phyloP scores from a whole-genome alignment of 805 yeast species.

The Candida namnaoensis region DNA sequence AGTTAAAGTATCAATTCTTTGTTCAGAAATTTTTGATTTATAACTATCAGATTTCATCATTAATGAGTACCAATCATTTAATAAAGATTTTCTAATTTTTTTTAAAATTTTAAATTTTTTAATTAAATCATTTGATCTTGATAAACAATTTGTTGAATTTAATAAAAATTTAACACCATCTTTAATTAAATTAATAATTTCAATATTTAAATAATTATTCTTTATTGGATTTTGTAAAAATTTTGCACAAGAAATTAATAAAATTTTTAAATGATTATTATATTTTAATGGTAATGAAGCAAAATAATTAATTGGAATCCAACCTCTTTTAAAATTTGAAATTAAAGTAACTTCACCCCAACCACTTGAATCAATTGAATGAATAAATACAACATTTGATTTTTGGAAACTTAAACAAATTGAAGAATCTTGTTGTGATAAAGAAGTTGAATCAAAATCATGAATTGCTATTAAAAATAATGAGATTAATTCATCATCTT shows the following conservation, averaged over 20 bases:
- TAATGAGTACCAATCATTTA: conserved; percentile 76
- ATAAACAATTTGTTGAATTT: conserved; percentile 64
- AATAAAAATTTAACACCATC: conserved; percentile 64
- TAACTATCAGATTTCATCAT: conserved; percentile 72
- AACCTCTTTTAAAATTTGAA: conserved; percentile 57
- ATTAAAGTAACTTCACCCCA: conserved; percentile 82
- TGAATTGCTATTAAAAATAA: conserved; percentile 51
- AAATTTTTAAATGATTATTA: conserved; percentile 41
- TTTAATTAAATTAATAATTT: conserved; percentile 53
- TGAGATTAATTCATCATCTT: conserved; percentile 38
- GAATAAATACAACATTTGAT: conserved; percentile 69
- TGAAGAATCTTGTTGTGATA: conserved; percentile 57
- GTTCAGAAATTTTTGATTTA: conserved; percentile 49
- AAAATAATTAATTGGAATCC: conserved; percentile 84
- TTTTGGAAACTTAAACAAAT: conserved; percentile 67
- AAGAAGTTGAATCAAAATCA: conserved; percentile 49
- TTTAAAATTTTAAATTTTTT: conserved; percentile 52
- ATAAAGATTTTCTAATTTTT: conserved; percentile 54
- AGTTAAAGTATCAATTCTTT: conserved; percentile 54
- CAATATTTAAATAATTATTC: conserved; percentile 37
- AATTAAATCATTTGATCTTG: conserved; percentile 65
- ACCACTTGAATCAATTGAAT: conserved; percentile 71
- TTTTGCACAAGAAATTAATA: conserved; percentile 56
- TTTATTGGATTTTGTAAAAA: conserved; percentile 55
- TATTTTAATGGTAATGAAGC: conserved; percentile 21